Conservation (phyloP, 345 rosid genomes). For the Brassica nigra region DNA sequence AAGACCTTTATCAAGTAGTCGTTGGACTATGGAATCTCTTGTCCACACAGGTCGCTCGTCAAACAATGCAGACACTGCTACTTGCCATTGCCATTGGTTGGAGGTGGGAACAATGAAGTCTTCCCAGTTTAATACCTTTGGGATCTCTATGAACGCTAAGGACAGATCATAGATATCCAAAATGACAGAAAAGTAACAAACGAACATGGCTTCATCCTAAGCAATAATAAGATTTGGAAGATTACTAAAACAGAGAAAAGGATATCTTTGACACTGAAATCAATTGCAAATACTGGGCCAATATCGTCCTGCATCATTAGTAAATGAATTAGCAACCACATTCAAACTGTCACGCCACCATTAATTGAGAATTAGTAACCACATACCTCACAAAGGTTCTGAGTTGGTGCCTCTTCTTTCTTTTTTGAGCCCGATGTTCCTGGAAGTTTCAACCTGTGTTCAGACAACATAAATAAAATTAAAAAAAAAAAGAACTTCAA, state of each 20-base stretch:
- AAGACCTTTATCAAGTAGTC: slow-evolving; percentile 66
- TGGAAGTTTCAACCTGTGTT: slow-evolving; percentile 68
- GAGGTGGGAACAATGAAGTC: slow-evolving; percentile 53
- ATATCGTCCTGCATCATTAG: slow-evolving; percentile 61
- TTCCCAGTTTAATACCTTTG: slow-evolving; percentile 76
- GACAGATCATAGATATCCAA: slow-evolving; percentile 27
- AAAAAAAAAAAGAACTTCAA: background rate
- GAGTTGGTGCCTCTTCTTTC: slow-evolving; percentile 60
- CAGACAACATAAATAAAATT: slow-evolving; percentile 1
- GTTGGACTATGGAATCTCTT: slow-evolving; percentile 66
- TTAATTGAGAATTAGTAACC: slow-evolving; percentile 20
- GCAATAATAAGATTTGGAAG: background rate
- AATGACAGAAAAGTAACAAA: background rate
- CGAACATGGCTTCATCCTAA: slow-evolving; percentile 11
- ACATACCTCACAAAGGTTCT: slow-evolving; percentile 56
- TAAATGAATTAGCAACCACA: slow-evolving; percentile 22
- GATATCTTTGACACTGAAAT: slow-evolving; percentile 86
- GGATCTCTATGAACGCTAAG: slow-evolving; percentile 84
- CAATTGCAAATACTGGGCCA: slow-evolving; percentile 88
- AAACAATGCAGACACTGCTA: slow-evolving; percentile 75
- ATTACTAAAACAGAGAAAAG: slow-evolving; percentile 42
- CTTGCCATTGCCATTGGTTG: slow-evolving; percentile 74
- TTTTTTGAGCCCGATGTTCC: slow-evolving; percentile 48
- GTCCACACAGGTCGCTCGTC: slow-evolving; percentile 92
- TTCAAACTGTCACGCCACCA: background rate